phyloP scores from a whole-genome alignment of 2,329 filamentous ascomycete species.

The Sordariomycetes sp. region DNA sequence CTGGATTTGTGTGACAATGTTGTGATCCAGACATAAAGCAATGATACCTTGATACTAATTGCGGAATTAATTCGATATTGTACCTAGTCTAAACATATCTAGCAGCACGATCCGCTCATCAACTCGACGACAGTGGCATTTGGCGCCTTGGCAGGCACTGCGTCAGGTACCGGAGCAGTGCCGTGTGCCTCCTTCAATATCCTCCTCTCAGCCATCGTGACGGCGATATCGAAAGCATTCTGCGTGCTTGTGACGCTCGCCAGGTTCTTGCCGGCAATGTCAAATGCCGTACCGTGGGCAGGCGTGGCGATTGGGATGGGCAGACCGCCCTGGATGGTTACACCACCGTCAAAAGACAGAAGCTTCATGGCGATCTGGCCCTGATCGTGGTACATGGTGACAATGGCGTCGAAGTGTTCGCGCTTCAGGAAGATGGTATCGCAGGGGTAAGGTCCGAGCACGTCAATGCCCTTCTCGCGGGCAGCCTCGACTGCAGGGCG shows the following conservation, averaged over 20 bases:
- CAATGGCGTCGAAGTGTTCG: constrained; percentile 20
- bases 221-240: constrained; percentile 21
- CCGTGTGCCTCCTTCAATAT: constrained; percentile 3
- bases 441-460: constrained; percentile 19
- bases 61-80: no score
- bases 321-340: constrained; percentile 22
- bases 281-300: constrained; percentile 8
- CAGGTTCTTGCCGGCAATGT: constrained; percentile 15
- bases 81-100: no score
- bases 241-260: constrained; percentile 17
- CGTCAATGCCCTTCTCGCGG: constrained; percentile 15
- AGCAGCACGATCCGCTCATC: not conserved
- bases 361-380: constrained; percentile 25
- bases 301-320: constrained; percentile 18
- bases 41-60: no score
- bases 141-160: not conserved
- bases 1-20: no score
- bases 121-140: not conserved
- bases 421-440: constrained; percentile 24
- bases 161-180: not conserved
- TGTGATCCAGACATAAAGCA: no score
- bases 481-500: constrained; percentile 16
- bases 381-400: constrained; percentile 26
- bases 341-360: constrained; percentile 21
- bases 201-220: constrained; percentile 15